Percentiles rank a stretch among this genome's conserved stretches.
These are phyloP conservation scores for Orbilia quercus DNA, from an alignment of 2,329 filamentous ascomycete species.

Conservation along the genomic window DNA sequence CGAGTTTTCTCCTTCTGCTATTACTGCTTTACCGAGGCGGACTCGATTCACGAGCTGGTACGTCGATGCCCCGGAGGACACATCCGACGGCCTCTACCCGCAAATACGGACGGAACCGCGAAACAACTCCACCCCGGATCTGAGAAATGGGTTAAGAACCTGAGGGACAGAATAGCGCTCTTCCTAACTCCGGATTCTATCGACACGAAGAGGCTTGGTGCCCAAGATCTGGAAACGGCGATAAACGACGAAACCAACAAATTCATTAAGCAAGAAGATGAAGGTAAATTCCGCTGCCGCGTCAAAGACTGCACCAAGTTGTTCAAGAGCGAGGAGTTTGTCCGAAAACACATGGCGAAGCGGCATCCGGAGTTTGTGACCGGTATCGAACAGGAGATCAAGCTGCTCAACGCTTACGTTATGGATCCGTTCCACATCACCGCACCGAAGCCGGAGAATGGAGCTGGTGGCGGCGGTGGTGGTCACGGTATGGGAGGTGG, in stretches of 20 bases:
- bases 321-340: conserved; percentile 97
- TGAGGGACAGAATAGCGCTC: conserved; percentile 94
- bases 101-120: conserved; percentile 77
- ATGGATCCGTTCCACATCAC: conserved; percentile 91
- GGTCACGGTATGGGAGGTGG: conserved; percentile 52
- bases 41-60: conserved; percentile 94
- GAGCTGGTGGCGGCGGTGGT: conserved; percentile 69
- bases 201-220: conserved; percentile 85
- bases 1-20: conserved; percentile 99
- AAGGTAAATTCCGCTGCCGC: conserved; percentile 95
- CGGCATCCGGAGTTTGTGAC: conserved; percentile 90
- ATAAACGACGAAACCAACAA: conserved; percentile 86
- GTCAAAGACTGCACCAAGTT: conserved; percentile 95
- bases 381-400: conserved; percentile 82
- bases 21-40: conserved; percentile 98
- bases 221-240: conserved; percentile 85
- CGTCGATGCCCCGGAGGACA: conserved; percentile 98
- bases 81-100: conserved; percentile 77
- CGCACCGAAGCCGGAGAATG: conserved; percentile 79
- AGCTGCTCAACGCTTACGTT: conserved; percentile 92
- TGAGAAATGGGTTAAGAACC: conserved; percentile 99
- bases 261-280: conserved; percentile 95
- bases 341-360: conserved; percentile 98
- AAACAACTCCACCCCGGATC: conserved; percentile 93
- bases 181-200: conserved; percentile 89